These are phyloP conservation scores for Ophiostoma ulmi DNA, from an alignment of 2,329 filamentous ascomycete genomes.

Conservation along the genomic window DNA sequence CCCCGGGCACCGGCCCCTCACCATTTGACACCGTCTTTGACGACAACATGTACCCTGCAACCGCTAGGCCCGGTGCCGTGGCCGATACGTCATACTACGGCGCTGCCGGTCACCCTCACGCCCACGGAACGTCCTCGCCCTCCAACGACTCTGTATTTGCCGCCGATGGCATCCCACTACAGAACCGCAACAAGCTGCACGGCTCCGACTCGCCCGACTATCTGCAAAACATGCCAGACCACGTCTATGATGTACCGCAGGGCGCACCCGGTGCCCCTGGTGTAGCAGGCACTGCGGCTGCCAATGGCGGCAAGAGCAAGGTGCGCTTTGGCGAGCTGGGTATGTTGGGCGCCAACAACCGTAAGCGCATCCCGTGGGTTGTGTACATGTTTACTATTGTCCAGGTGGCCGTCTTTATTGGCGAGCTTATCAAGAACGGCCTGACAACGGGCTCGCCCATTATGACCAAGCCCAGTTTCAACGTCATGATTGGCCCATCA, in stretches of 20 bases:
- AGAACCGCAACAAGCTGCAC: constrained; percentile 45
- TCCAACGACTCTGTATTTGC: constrained; percentile 35
- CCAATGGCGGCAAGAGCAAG: constrained; percentile 23
- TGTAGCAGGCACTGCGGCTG: constrained; percentile 26
- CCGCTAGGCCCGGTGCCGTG: constrained; percentile 39
- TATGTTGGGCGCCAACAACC: constrained; percentile 51
- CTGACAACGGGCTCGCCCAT: constrained; percentile 65
- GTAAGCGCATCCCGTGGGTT: constrained; percentile 66
- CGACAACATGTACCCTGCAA: constrained; percentile 59
- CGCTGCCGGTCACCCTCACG: constrained; percentile 33
- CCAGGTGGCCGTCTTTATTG: constrained; percentile 83
- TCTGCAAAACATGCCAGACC: constrained; percentile 40
- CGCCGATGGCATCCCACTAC: constrained; percentile 54
- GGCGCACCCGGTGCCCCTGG: constrained; percentile 4
- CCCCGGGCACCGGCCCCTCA: constrained; percentile 27
- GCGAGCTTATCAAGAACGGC: constrained; percentile 73
- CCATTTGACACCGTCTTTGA: constrained; percentile 65
- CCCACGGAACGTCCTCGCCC: constrained; percentile 30
- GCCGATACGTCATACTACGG: constrained; percentile 58
- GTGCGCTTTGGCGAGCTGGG: constrained; percentile 55
- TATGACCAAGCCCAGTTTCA: constrained; percentile 78
- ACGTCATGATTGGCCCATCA: constrained; percentile 95
- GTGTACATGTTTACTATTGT: constrained; percentile 72
- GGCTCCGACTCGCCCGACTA: constrained; percentile 37
- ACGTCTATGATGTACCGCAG: constrained; percentile 55